phyloP scores from a whole-genome alignment of 345 rosid species.

The Trapa incisa region DNA sequence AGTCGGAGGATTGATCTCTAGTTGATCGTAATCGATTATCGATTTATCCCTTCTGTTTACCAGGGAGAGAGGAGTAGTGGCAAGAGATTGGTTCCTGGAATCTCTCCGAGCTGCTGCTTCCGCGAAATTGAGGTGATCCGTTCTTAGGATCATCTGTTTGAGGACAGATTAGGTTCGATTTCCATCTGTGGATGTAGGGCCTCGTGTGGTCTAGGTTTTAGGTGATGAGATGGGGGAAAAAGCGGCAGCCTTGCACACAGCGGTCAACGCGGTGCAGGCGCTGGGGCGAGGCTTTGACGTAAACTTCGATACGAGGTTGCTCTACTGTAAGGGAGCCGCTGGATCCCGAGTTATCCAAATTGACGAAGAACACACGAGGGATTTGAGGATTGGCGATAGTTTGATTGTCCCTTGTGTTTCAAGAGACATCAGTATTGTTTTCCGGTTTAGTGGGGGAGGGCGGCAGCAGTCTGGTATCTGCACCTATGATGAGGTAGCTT shows the following conservation, averaged over 20 bases:
- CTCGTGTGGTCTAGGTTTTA: not conserved
- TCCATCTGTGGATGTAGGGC: constrained; percentile 1
- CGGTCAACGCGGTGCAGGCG: constrained; percentile 48
- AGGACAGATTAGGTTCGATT: not conserved
- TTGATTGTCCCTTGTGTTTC: constrained; percentile 37
- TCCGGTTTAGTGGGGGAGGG: constrained; percentile 11
- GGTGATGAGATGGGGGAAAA: constrained; percentile 30
- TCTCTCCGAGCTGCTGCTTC: not conserved
- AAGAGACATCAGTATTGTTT: constrained; percentile 32
- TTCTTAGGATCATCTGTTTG: not conserved
- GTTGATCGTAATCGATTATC: constrained; percentile 2
- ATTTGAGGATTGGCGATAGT: constrained; percentile 29
- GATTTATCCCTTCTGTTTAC: not conserved
- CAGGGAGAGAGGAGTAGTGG: not conserved
- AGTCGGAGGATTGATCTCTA: not conserved
- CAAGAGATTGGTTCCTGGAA: not conserved
- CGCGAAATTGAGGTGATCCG: not conserved
- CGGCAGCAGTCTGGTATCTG: constrained; percentile 40
- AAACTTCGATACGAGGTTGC: constrained; percentile 54
- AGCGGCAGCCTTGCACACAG: constrained; percentile 44
- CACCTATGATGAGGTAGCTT: constrained; percentile 39
- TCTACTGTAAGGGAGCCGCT: constrained; percentile 55
- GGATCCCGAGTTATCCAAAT: constrained; percentile 46
- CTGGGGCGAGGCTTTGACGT: constrained; percentile 69
- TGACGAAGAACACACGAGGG: constrained; percentile 38